Percentiles rank a stretch among this genome's conserved stretches.
Evolutionary conservation across 306 rosid genomes (phyloP).

Genomic region (Neltuma alba): DNA sequence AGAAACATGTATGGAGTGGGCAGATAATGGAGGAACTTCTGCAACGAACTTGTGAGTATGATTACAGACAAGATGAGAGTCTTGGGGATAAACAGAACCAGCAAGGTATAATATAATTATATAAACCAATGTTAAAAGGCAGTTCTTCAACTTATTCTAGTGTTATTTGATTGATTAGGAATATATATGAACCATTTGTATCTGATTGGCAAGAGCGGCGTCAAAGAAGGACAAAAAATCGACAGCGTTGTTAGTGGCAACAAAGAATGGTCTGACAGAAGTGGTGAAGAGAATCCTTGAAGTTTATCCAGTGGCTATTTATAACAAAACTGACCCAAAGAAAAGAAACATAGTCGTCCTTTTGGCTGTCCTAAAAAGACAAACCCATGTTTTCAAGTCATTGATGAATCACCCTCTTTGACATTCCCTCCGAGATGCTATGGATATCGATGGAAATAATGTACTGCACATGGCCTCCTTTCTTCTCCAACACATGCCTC

Average conservation of each 20-base stretch:
- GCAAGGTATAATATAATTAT: background rate
- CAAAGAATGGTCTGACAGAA: background rate
- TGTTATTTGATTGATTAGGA: background rate
- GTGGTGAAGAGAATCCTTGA: background rate
- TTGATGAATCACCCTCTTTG: background rate
- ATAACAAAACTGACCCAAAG: background rate
- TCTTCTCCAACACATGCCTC: background rate
- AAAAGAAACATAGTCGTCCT: conserved; percentile 2
- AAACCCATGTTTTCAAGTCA: background rate
- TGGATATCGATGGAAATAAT: conserved; percentile 8
- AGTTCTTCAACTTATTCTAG: no score
- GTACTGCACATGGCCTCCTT: conserved; percentile 7
- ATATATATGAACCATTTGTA: background rate
- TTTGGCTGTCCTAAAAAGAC: conserved; percentile 7
- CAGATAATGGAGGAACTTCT: background rate
- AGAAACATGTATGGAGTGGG: conserved; percentile 2
- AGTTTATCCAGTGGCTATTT: background rate
- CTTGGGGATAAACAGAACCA: background rate
- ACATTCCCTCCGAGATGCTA: background rate
- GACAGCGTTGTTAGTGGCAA: background rate
- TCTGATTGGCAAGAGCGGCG: background rate
- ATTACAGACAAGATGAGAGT: background rate
- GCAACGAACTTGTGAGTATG: background rate
- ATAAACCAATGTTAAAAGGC: no score
- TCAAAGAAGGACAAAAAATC: background rate